These are phyloP conservation scores for Cylindrotheca closterium DNA, from an alignment of 108 stramenopile genomes.

Conservation along the genomic window DNA sequence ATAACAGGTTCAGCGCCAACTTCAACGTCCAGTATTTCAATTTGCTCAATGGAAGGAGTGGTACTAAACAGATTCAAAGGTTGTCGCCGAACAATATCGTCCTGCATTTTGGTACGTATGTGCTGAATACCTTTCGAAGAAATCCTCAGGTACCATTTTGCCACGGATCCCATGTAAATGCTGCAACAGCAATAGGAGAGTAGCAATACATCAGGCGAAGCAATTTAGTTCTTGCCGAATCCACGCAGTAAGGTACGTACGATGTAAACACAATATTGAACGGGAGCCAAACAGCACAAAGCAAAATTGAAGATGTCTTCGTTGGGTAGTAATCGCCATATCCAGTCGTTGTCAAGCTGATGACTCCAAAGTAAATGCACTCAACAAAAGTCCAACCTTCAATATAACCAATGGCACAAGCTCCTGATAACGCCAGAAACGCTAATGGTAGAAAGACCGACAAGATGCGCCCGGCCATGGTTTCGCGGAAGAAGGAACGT, in stretches of 20 bases:
- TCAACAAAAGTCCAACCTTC: conserved; percentile 65
- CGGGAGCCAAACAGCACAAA: conserved; percentile 61
- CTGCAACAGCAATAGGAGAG: background rate
- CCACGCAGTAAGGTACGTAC: conserved; percentile 6
- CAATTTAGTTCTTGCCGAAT: conserved; percentile 1
- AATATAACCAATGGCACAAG: conserved; percentile 52
- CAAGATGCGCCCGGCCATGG: conserved; percentile 36
- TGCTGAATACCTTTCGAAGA: background rate
- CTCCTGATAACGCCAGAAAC: conserved; percentile 52
- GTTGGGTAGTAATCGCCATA: conserved; percentile 58
- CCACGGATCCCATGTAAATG: conserved; percentile 16
- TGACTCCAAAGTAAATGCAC: conserved; percentile 55
- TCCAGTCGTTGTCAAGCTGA: conserved; percentile 53
- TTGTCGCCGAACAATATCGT: background rate
- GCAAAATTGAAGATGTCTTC: conserved; percentile 42
- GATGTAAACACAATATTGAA: conserved; percentile 44
- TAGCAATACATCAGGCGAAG: background rate
- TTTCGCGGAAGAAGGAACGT: conserved; percentile 30
- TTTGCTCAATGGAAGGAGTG: conserved; percentile 2
- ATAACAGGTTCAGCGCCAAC: conserved; percentile 1
- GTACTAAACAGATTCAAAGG: background rate
- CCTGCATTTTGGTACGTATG: background rate
- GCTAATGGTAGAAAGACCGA: conserved; percentile 48
- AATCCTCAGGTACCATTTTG: conserved; percentile 5
- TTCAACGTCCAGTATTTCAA: background rate